phyloP scores from a whole-genome alignment of 345 rosid genomes.

The Brassica napus region DNA sequence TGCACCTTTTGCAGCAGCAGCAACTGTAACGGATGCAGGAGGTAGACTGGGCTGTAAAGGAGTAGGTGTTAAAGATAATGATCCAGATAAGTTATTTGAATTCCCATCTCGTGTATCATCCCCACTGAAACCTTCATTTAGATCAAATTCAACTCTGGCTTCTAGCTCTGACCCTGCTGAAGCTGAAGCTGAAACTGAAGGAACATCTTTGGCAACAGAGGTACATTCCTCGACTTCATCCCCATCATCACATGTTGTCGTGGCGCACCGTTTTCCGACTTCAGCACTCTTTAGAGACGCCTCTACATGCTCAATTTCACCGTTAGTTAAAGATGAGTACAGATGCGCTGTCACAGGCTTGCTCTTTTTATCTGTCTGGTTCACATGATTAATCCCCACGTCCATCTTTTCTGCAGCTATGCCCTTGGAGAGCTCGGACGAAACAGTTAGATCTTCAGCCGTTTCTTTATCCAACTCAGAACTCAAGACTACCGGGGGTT shows the following conservation, averaged over 20 bases:
- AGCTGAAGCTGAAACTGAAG: slow-evolving; percentile 40
- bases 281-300: slow-evolving; percentile 32
- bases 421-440: slow-evolving; percentile 40
- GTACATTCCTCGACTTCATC: slow-evolving; percentile 54
- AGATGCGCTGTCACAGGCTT: slow-evolving; percentile 11
- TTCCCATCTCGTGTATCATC: slow-evolving; percentile 65
- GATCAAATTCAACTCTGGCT: slow-evolving; percentile 74
- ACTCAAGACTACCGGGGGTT: slow-evolving; percentile 15
- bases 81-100: slow-evolving; percentile 42
- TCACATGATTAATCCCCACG: slow-evolving; percentile 22
- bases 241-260: slow-evolving; percentile 29
- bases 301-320: slow-evolving; percentile 39
- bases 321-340: slow-evolving; percentile 32
- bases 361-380: slow-evolving; percentile 22
- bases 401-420: slow-evolving; percentile 40
- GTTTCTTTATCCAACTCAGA: slow-evolving; percentile 17
- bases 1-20: slow-evolving; percentile 89
- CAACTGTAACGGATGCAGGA: slow-evolving; percentile 71
- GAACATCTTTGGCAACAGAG: slow-evolving; percentile 41
- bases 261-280: slow-evolving; percentile 20
- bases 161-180: slow-evolving; percentile 48
- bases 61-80: slow-evolving; percentile 43
- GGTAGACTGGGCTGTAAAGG: slow-evolving; percentile 49
- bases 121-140: slow-evolving; percentile 73
- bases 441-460: slow-evolving; percentile 20